These are phyloP conservation scores for Neurospora sp. DNA, from an alignment of 495 filamentous ascomycete species.

Conservation along the genomic window DNA sequence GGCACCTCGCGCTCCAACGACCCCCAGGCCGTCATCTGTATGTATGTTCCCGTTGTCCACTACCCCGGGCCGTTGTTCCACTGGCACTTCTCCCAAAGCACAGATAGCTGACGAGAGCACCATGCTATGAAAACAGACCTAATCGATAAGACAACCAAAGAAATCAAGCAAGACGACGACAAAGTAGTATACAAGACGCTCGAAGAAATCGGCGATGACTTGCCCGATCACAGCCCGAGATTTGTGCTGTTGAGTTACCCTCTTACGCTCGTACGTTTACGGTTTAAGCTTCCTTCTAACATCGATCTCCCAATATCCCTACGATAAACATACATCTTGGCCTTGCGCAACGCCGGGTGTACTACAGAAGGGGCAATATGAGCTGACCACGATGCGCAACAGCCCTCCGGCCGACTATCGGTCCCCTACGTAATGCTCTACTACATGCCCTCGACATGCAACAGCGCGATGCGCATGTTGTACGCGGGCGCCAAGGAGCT, in stretches of 20 bases:
- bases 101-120: too few relatives aligned
- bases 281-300: neutral
- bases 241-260: conserved; percentile 89
- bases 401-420: conserved; percentile 37
- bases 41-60: conserved; percentile 30
- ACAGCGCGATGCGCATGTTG: conserved; percentile 74
- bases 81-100: too few relatives aligned
- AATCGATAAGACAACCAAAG: conserved; percentile 79
- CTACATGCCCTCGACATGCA: conserved; percentile 84
- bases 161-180: conserved; percentile 71
- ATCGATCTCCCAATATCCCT: neutral
- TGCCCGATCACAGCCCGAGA: conserved; percentile 84
- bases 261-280: conserved; percentile 56
- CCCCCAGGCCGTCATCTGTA: conserved; percentile 91
- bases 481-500: conserved; percentile 93
- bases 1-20: conserved; percentile 79
- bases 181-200: conserved; percentile 66
- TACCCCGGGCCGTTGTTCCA: neutral
- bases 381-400: neutral
- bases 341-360: neutral
- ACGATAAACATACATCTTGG: neutral
- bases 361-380: neutral
- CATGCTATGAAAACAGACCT: conserved; percentile 39
- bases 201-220: conserved; percentile 69
- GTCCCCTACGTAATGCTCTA: conserved; percentile 85